phyloP scores from a whole-genome alignment of 169 alveolate species.

The Plasmodium vinckei region DNA sequence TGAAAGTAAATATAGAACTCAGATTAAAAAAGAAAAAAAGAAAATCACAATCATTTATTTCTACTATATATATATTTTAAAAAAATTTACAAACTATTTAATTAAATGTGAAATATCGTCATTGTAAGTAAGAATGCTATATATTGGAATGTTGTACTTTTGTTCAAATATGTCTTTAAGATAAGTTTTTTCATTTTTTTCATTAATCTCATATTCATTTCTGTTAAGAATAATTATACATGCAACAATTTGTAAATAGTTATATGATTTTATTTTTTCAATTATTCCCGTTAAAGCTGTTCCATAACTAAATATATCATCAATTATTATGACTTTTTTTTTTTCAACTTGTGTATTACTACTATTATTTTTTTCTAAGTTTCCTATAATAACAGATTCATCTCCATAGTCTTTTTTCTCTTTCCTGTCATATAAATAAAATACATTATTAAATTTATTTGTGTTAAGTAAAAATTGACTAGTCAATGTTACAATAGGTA shows the following conservation, averaged over 20 bases:
- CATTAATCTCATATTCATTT: constrained; percentile 49
- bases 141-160: constrained; percentile 15
- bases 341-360: not conserved
- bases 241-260: constrained; percentile 17
- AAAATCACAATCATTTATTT: not conserved
- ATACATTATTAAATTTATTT: constrained; percentile 42
- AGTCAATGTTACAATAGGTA: constrained; percentile 51
- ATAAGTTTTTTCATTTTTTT: constrained; percentile 33
- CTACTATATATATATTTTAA: too few relatives aligned
- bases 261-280: constrained; percentile 19
- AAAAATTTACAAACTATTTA: not conserved
- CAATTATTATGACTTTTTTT: constrained; percentile 39
- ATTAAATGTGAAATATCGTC: constrained; percentile 31
- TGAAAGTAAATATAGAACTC: constrained; percentile 9
- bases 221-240: constrained; percentile 36
- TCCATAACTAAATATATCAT: constrained; percentile 65
- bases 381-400: constrained; percentile 24
- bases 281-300: constrained; percentile 52
- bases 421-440: constrained; percentile 65
- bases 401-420: constrained; percentile 73
- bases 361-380: constrained; percentile 1
- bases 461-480: constrained; percentile 47
- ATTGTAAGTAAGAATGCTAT: constrained; percentile 21
- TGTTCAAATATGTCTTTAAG: constrained; percentile 46
- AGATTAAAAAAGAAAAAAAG: not conserved